Evolutionary conservation across 441 rosid species (phyloP), one percentile per base, ranked within the genome.

Genomic region (Adansonia rubrostipa): DNA sequence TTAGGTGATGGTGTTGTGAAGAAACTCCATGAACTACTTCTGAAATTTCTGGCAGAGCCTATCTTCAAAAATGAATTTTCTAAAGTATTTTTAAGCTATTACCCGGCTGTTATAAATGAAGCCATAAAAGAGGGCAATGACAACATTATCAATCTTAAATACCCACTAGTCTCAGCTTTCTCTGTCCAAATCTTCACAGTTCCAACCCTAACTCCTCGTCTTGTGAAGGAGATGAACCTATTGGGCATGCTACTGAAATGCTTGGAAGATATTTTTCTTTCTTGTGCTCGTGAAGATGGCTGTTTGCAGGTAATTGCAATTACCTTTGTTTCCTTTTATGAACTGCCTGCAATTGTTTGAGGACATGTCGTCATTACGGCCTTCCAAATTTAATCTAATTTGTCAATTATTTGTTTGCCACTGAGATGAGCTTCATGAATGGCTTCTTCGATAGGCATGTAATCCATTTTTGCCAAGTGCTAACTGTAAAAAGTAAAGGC

Each of bases 171-270:
- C 63, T 84, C 95, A 60, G 86, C 89, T 66, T 97, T 97, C 84
- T 95, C 99, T 45, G 99, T 97, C 77, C 99, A 97, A 87, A 93
- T 97, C 79, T 87, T 97, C 82, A 95, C 99, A 0, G 99, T 97
- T 79, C 95, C 98, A 70, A 92, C 99, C 77, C 79, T 97, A 63
- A 95, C 96, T 72, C 97, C 97, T 50, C 89, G 92, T 68, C 93
- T 97, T 85, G 99, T 97, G 79, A 92, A 87, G 88, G 98, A 95
- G 89, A 88, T 85, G 93, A 88, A 93, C 83, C 83, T 95, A 68
- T 81, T 97, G 57, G 86, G 75, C 65, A 85, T 91, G 84, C 89
- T 95, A 73, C 87, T 93, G 79, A 91, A 91, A 81, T 97, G 99
- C 85, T 85, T 97, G 84, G 84, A 54, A 82, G 92, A 88, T 71